Conservation (phyloP, 2,329 filamentous ascomycete genomes). For the Nigrograna mackinnonii region DNA sequence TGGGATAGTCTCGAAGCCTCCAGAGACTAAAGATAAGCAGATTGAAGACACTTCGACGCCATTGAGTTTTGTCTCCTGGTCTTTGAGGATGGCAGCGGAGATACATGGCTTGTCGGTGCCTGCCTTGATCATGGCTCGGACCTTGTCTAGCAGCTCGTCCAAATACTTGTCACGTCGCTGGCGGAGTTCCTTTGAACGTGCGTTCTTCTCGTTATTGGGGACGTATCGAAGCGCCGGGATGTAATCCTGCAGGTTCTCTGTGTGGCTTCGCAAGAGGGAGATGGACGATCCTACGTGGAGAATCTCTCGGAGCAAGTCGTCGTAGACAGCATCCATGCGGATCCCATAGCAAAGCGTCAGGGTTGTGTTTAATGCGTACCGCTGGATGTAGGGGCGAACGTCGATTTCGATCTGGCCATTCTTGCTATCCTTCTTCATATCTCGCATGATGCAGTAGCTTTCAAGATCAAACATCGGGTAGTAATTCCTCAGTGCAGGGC, state of each 20-base stretch:
- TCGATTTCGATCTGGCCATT: slow-evolving; percentile 48
- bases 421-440: slow-evolving; percentile 50
- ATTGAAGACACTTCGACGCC: slow-evolving; percentile 59
- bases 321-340: slow-evolving; percentile 58
- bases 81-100: slow-evolving; percentile 57
- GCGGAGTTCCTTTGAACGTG: slow-evolving; percentile 50
- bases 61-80: slow-evolving; percentile 56
- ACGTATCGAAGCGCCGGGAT: slow-evolving; percentile 54
- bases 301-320: slow-evolving; percentile 56
- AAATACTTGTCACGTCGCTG: slow-evolving; percentile 55
- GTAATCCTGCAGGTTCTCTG: slow-evolving; percentile 59
- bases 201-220: slow-evolving; percentile 57
- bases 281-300: slow-evolving; percentile 58
- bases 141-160: slow-evolving; percentile 53
- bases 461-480: slow-evolving; percentile 59
- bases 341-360: slow-evolving; percentile 60
- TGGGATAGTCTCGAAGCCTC: slow-evolving; percentile 59
- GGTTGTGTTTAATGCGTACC: slow-evolving; percentile 59
- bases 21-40: slow-evolving; percentile 56
- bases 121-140: slow-evolving; percentile 54
- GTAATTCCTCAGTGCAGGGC: slow-evolving; percentile 52
- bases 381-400: slow-evolving; percentile 56
- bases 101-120: slow-evolving; percentile 60
- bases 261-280: slow-evolving; percentile 53
- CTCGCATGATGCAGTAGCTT: slow-evolving; percentile 54